Percentiles rank a stretch among this genome's conserved stretches.
Evolutionary conservation across 768 basidiomycete species (phyloP).

Genomic region (Exidia glandulosa): DNA sequence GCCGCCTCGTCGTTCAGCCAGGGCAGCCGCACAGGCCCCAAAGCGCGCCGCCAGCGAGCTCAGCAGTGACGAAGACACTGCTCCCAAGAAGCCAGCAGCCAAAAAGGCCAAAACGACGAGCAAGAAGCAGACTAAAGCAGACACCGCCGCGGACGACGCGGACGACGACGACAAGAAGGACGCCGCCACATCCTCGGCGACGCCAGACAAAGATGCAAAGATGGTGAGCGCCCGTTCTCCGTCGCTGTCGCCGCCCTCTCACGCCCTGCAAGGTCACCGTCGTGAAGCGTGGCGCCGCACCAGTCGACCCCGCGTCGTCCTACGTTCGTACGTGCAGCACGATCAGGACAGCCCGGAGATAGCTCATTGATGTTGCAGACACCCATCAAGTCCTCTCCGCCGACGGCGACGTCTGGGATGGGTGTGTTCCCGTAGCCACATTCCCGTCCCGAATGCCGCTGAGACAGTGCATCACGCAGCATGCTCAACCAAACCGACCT

Average conservation of each 20-base stretch:
- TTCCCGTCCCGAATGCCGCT: background rate
- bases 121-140: slow-evolving; percentile 3
- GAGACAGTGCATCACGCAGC: background rate
- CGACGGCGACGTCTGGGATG: slow-evolving; percentile 39
- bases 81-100: slow-evolving; percentile 7
- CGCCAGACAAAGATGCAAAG: slow-evolving; percentile 22
- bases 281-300: slow-evolving; percentile 43
- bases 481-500: slow-evolving; percentile 42
- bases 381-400: slow-evolving; percentile 41
- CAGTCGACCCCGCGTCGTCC: slow-evolving; percentile 38
- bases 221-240: slow-evolving; percentile 24
- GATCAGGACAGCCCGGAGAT: background rate
- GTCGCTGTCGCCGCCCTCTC: background rate
- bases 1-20: slow-evolving; percentile 1
- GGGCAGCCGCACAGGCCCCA: slow-evolving; percentile 26
- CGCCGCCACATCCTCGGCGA: slow-evolving; percentile 1
- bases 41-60: slow-evolving; percentile 21
- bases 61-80: slow-evolving; percentile 19
- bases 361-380: slow-evolving; percentile 16
- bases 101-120: slow-evolving; percentile 8
- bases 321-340: slow-evolving; percentile 31
- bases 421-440: too few species aligned
- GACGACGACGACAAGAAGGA: slow-evolving; percentile 7
- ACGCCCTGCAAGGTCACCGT: slow-evolving; percentile 27
- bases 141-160: slow-evolving; percentile 5